Evolutionary conservation across 768 basidiomycete genomes (phyloP), one percentile per base, ranked within the genome.

Genomic region (Gloeopeniophorella convolvens): DNA sequence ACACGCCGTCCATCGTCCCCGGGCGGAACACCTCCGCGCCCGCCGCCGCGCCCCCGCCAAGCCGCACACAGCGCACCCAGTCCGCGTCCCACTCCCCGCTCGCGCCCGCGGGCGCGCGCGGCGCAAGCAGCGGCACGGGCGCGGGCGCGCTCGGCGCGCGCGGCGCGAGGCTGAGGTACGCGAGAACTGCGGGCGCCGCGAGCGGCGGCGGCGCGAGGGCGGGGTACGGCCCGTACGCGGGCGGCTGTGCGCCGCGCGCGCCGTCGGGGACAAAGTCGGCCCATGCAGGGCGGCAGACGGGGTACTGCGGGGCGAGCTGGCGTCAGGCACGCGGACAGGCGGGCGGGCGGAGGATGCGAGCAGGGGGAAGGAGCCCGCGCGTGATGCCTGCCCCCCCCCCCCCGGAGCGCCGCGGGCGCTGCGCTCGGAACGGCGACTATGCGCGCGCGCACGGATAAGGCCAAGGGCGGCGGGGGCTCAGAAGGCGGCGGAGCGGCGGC

Each of bases 1-100:
- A 90, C 12, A 81, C 68, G 5, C 87, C 88, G 53, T 88, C 83
- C 30, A 87, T 65, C 50, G 82, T 85, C 41, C 86, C 84, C 3
- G 81, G 77, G 24, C 65, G 69, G 59, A 83, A 85, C 15, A 75
- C 46, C n/a, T 60, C 64, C 45, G 62, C 60, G 26, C 63, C 64
- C 39, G 70, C 63, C 5, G 33, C 68, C 68, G 6, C 72, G 55
- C 24, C 36, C 1, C 55, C 49, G 23, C 54, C 50, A 15, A 58
- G 55, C 23, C 49, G 70, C 37, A 74, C 59, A 60, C 78, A 79
- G 34, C 82, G 72, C 21, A 74, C 72, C 82, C 86, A 88, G 59
- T 86, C 85, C 33, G 73, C 72, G 48, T 85, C 80, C 83, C 83
- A 86, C 59, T 85, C 81, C 24, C 67, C 65, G 50, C 73, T 75